These are phyloP conservation scores for Phytophthora cactorum DNA, from an alignment of 352 stramenopile genomes.

Conservation along the genomic window DNA sequence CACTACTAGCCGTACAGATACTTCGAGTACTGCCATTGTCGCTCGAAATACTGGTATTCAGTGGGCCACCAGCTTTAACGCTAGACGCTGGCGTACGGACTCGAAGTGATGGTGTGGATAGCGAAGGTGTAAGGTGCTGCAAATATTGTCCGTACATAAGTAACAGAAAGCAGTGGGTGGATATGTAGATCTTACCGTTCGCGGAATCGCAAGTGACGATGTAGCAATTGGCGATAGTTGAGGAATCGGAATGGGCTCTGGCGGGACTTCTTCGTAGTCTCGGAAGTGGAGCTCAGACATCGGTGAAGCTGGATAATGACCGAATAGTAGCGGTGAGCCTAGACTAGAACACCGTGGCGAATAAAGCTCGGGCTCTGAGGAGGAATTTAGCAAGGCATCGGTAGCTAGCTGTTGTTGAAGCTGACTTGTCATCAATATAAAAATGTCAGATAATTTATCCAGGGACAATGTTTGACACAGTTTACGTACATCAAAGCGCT, in stretches of 20 bases:
- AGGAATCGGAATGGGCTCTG: constrained; percentile 44
- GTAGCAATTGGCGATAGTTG: constrained; percentile 43
- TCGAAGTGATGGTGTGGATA: constrained; percentile 48
- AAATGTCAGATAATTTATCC: neutral
- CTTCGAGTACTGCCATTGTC: constrained; percentile 6
- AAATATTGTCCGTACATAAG: neutral
- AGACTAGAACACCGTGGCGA: constrained; percentile 19
- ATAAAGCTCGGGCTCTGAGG: constrained; percentile 14
- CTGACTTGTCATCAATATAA: constrained; percentile 19
- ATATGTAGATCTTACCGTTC: constrained; percentile 36
- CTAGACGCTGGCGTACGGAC: constrained; percentile 34
- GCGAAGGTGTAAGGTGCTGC: constrained; percentile 45
- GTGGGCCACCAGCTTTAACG: constrained; percentile 7
- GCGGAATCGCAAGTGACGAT: constrained; percentile 44
- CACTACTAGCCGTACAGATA: constrained; percentile 11
- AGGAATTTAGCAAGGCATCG: constrained; percentile 49
- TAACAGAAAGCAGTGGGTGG: neutral
- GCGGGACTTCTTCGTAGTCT: constrained; percentile 48
- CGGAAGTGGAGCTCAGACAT: constrained; percentile 29
- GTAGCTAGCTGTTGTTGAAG: constrained; percentile 66
- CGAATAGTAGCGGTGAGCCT: constrained; percentile 22
- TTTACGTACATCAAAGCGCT: constrained; percentile 64
- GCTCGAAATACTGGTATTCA: neutral
- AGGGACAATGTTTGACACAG: neutral
- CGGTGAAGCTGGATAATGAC: constrained; percentile 13